Base-by-base conservation (phyloP, 768 basidiomycete species). In the Boletus barrowsii region DNA sequence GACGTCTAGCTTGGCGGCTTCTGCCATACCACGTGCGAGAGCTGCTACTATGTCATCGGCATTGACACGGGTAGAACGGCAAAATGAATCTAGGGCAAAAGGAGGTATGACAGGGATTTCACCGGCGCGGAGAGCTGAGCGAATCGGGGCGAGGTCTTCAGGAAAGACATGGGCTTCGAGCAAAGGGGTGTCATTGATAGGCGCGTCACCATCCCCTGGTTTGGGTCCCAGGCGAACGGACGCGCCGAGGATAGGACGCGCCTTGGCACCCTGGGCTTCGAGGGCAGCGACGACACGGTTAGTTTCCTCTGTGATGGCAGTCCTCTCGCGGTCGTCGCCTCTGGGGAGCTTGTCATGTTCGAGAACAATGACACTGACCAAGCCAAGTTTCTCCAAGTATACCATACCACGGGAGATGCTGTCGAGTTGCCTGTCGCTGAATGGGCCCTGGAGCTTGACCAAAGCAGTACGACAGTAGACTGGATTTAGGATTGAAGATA, bases 41-140 rank as follows among this genome's bases (percentile, higher is more conserved):
- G 93, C 93, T 8, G 84, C 86, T 44, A 99, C 79, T 40, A 96
- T 87, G 70, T 93, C 87, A 72, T 98, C 90, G 22, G 93, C 83
- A 55, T 89, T 84, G 42, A 97, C 79, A 52, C 94, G 86, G 26
- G 88, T 82, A 13, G 92, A 90, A 49, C 90, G 85, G 66, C 89
- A 94, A 64, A 86, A 88, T 0, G 91, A 91, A 68, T 98, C 94
- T 35, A 98, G 78, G 2, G 94, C 94, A 50, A 99, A 84, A 3
- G 97, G 95, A 15, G 94, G 80, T 43, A 98, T 83, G 22, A 99
- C 94, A 7, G 97, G 97, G 50, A 99, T 98, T 73, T 98, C 97
- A 14, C 96, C 93, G 3, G 93, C 86, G 50, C 84, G 83, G 58
- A 99, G 83, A 8, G 97, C 93, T 45, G 90, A 90, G 18, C 91